Evolutionary conservation across 2,329 filamentous ascomycete species (phyloP), one percentile per base, ranked within the genome.

Genomic region (Monilinia vaccinii-corymbosi): DNA sequence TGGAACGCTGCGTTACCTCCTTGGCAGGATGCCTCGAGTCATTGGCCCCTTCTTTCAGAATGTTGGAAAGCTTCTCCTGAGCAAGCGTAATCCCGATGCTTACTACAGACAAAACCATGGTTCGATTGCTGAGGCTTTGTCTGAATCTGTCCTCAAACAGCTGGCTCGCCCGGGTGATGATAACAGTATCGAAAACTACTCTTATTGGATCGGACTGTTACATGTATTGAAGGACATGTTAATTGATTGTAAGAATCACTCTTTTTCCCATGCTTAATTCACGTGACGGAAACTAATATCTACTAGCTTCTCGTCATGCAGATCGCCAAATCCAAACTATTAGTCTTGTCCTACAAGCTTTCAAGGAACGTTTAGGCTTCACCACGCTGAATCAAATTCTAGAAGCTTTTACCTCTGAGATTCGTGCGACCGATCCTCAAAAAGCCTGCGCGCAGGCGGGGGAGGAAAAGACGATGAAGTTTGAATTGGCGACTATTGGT

Each of bases 21-120:
- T 97, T 14, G 87, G 88, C 68, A 86, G 89, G 38, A 82, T 95
- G 67, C 86, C 92, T 25, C 85, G 85, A 10, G 86, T 87, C 3
- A 87, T 92, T n/a, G 88, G 90, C 21, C 86, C 88, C 0, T 88
- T 97, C 66, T 88, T 96, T 70, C 90, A 96, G 69, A 87, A 85
- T 1, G 77, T 97, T 47, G 93, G 93, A 14, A 94, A 91, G 72
- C 83, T 88, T 18, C 77, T 97, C 25, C 79, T 96, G 4, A 84
- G 85, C 47, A 88, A 90, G 61, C 84, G 91, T 53, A 84, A 84
- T 63, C 79, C 83, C 32, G 91, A 97, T 67, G 68, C 76, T 2
- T 86, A 78, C 65, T 78, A 59, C 74, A 82, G 64, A 75, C 77
- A 57, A 77, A 79, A 60, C 38, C 83, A 87, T 62, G 67, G 81